Conservation (phyloP, 169 alveolate species). For the Toxoplasma gondii region DNA sequence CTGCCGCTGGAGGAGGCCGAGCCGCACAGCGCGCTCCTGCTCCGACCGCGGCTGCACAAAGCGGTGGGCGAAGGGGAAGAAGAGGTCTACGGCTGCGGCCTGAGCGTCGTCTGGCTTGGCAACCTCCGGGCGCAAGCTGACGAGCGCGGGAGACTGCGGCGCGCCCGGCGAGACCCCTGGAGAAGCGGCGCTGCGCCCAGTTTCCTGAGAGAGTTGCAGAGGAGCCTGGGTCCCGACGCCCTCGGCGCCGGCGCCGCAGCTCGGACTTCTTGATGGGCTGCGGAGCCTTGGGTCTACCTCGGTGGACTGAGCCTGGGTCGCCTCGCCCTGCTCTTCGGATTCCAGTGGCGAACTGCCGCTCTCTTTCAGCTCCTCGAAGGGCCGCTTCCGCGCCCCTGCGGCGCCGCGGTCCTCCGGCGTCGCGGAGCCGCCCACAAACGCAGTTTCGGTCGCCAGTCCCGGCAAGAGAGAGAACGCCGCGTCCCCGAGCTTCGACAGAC, state of each 20-base stretch:
- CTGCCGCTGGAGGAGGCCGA: slow-evolving; percentile 9
- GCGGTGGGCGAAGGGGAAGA: neutral
- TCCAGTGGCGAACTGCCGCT: no score
- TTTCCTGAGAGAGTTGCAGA: neutral
- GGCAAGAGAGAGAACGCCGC: neutral
- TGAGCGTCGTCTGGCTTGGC: neutral
- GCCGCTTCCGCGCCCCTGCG: neutral
- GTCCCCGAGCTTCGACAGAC: neutral
- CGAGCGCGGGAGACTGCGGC: neutral
- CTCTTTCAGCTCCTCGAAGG: neutral
- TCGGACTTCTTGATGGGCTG: no score
- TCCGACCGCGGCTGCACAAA: slow-evolving; percentile 39
- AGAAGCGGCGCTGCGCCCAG: neutral
- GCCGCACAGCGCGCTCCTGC: slow-evolving; percentile 7
- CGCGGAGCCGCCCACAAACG: neutral
- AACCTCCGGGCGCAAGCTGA: neutral
- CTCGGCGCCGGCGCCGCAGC: neutral
- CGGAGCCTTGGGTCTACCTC: no score
- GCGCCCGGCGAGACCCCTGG: neutral
- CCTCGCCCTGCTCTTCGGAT: no score
- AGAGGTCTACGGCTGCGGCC: neutral
- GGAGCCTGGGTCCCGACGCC: neutral
- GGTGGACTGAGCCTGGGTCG: no score
- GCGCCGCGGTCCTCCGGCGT: no score
- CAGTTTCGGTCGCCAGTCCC: neutral